phyloP scores from a whole-genome alignment of 768 basidiomycete genomes.

The Leccinum pellstonianum region DNA sequence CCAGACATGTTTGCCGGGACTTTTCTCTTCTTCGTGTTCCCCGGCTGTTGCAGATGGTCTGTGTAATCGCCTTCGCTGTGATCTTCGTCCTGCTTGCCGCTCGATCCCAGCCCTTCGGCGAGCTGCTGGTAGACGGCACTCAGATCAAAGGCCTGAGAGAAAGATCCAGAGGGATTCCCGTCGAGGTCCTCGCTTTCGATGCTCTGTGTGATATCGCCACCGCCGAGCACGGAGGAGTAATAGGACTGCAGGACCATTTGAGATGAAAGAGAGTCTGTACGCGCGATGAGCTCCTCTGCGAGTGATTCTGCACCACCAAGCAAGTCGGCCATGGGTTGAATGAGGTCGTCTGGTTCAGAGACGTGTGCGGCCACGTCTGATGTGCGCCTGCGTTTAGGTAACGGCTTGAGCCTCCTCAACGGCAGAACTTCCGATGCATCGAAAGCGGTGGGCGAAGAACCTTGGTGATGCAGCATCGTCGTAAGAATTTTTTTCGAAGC shows the following conservation, averaged over 20 bases:
- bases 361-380: conserved; percentile 32
- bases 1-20: conserved; percentile 64
- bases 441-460: conserved; percentile 53
- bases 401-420: conserved; percentile 68
- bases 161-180: conserved; percentile 21
- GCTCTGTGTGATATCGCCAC: conserved; percentile 38
- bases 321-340: conserved; percentile 32
- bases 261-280: conserved; percentile 55
- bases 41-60: conserved; percentile 72
- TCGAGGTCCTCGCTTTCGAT: conserved; percentile 17
- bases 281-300: conserved; percentile 57
- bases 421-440: conserved; percentile 64
- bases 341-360: conserved; percentile 28
- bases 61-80: conserved; percentile 59
- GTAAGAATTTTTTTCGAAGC: conserved; percentile 17
- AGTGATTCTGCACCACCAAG: conserved; percentile 46
- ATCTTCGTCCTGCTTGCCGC: conserved; percentile 47
- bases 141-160: conserved; percentile 29
- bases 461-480: conserved; percentile 48
- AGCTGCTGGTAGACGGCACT: conserved; percentile 27
- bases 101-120: conserved; percentile 25
- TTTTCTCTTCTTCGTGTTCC: conserved; percentile 87
- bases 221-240: conserved; percentile 57
- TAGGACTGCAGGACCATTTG: conserved; percentile 62
- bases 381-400: conserved; percentile 73